These are phyloP conservation scores for Pseudogymnoascus pannorum DNA, from an alignment of 2,329 filamentous ascomycete genomes.

Conservation along the genomic window DNA sequence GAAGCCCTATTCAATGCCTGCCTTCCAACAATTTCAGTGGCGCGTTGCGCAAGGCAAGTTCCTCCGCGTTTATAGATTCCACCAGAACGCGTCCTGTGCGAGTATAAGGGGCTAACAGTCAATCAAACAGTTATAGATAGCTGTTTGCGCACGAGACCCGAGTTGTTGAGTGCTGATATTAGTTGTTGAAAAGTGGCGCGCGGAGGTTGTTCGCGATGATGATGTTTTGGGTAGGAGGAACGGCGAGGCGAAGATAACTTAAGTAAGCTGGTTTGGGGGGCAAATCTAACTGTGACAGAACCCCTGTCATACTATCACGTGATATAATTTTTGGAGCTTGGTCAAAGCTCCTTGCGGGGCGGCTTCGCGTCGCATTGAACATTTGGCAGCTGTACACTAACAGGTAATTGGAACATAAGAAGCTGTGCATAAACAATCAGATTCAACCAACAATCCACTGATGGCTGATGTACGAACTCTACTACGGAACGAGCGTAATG, in stretches of 20 bases:
- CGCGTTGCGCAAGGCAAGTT: slow-evolving; percentile 5
- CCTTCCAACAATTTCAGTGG: slow-evolving; percentile 5
- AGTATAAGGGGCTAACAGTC: not conserved
- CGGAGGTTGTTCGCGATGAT: not conserved
- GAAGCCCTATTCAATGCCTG: slow-evolving; percentile 10
- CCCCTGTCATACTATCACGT: not conserved
- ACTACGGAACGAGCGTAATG: slow-evolving; percentile 67
- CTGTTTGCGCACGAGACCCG: slow-evolving; percentile 2
- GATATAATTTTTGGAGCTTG: not conserved
- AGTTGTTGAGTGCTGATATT: not conserved
- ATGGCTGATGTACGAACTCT: slow-evolving; percentile 79
- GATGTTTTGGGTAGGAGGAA: slow-evolving; percentile 2
- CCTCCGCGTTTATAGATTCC: slow-evolving; percentile 2
- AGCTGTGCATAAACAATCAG: not conserved
- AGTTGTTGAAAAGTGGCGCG: not conserved
- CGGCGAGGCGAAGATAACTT: not conserved
- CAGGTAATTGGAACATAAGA: not conserved
- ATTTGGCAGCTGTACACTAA: slow-evolving; percentile 5
- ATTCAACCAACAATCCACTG: not conserved
- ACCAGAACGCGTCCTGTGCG: not conserved
- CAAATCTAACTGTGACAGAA: not conserved
- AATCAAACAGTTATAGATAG: slow-evolving; percentile 8
- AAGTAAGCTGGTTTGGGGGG: not conserved
- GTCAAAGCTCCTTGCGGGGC: slow-evolving; percentile 1
- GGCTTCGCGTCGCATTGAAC: not conserved